Conservation (phyloP, 495 filamentous ascomycete genomes). For the Gamarada debralockiae region DNA sequence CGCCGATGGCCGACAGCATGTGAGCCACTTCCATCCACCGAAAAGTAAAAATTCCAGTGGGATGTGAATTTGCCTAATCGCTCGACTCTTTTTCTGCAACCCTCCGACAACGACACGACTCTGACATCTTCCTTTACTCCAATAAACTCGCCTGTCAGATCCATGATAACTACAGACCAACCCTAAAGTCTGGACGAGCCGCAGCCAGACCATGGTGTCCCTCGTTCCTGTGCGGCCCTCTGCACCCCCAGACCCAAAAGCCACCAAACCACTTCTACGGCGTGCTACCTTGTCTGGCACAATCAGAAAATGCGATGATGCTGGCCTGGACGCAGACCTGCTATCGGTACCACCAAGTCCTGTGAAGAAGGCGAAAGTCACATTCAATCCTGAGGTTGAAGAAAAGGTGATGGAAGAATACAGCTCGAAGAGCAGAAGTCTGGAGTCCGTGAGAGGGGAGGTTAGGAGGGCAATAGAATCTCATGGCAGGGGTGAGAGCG, state of each 20-base stretch:
- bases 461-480: slow-evolving; percentile 68
- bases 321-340: slow-evolving; percentile 36
- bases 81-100: neutral
- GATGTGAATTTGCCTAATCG: neutral
- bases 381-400: slow-evolving; percentile 71
- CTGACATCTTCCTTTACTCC: too few relatives aligned
- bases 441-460: slow-evolving; percentile 61
- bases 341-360: slow-evolving; percentile 48
- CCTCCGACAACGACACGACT: too few relatives aligned
- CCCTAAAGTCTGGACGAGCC: too few relatives aligned
- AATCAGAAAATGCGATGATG: slow-evolving; percentile 31
- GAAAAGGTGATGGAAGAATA: slow-evolving; percentile 52
- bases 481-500: slow-evolving; percentile 62
- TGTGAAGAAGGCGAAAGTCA: slow-evolving; percentile 56
- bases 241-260: slow-evolving; percentile 8
- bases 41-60: too few relatives aligned
- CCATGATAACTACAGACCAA: slow-evolving; percentile 4
- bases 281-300: slow-evolving; percentile 20
- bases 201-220: slow-evolving; percentile 17
- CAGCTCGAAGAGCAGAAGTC: slow-evolving; percentile 18
- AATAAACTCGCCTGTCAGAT: too few relatives aligned
- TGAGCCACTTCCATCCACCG: too few relatives aligned
- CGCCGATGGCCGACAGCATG: too few relatives aligned
- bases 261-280: slow-evolving; percentile 23
- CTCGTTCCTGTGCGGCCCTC: slow-evolving; percentile 14